Evolutionary conservation across 2,329 filamentous ascomycete species (phyloP).

Genomic region (Aureobasidium leucospermi): DNA sequence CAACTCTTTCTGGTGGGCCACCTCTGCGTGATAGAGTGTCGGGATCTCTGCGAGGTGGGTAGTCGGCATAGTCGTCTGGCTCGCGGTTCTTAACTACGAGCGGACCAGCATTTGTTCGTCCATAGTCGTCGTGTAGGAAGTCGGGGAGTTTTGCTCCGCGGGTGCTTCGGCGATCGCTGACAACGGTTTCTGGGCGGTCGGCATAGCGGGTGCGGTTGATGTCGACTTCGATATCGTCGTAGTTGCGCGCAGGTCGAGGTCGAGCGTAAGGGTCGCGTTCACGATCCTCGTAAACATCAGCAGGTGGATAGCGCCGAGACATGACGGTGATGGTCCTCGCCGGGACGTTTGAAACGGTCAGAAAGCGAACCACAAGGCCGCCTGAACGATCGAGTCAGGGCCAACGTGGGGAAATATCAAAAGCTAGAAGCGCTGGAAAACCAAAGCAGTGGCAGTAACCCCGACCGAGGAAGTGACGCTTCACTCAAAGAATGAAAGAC

Average conservation of each 20-base stretch:
- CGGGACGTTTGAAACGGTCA: slow-evolving; percentile 12
- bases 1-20: slow-evolving; percentile 25
- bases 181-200: slow-evolving; percentile 22
- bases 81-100: slow-evolving; percentile 40
- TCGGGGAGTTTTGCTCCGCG: slow-evolving; percentile 39
- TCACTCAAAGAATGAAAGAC: neutral
- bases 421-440: neutral
- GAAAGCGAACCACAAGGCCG: neutral
- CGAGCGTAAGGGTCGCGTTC: slow-evolving; percentile 33
- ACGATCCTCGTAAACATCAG: slow-evolving; percentile 41
- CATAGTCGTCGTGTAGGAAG: slow-evolving; percentile 45
- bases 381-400: neutral
- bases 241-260: slow-evolving; percentile 35
- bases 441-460: neutral
- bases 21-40: slow-evolving; percentile 14
- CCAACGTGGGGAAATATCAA: slow-evolving; percentile 5
- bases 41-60: slow-evolving; percentile 1
- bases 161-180: slow-evolving; percentile 27
- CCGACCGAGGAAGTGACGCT: neutral
- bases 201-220: slow-evolving; percentile 27
- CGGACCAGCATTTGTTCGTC: slow-evolving; percentile 35
- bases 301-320: slow-evolving; percentile 14
- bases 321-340: slow-evolving; percentile 6
- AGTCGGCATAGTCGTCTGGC: slow-evolving; percentile 28
- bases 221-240: slow-evolving; percentile 45